phyloP scores from a whole-genome alignment of 257 asterid species.

The Solanum peruvianum region DNA sequence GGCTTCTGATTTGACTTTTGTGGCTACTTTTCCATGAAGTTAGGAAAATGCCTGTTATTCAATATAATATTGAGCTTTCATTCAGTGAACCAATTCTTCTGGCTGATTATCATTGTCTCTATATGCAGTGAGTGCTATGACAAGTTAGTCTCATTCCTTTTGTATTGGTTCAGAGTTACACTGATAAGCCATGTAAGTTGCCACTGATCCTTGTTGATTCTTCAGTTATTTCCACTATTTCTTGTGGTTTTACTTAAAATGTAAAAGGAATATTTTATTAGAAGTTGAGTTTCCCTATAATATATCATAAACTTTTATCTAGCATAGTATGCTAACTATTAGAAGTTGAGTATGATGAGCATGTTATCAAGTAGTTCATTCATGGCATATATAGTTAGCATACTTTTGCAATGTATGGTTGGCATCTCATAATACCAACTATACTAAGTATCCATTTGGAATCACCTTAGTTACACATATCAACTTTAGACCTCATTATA shows the following conservation, averaged over 20 bases:
- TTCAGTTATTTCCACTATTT: neutral
- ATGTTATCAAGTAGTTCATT: too few species aligned
- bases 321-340: neutral
- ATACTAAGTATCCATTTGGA: too few species aligned
- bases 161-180: slow-evolving; percentile 91
- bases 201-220: neutral
- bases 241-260: neutral
- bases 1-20: neutral
- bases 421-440: too few species aligned
- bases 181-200: slow-evolving; percentile 60
- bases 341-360: too few species aligned
- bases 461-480: too few species aligned
- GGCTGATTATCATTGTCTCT: neutral
- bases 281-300: neutral
- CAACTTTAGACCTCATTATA: too few species aligned
- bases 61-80: neutral
- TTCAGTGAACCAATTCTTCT: neutral
- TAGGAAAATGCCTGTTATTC: neutral
- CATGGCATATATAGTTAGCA: too few species aligned
- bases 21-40: neutral
- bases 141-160: slow-evolving; percentile 64
- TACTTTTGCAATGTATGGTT: too few species aligned
- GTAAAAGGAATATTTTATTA: neutral
- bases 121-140: slow-evolving; percentile 77
- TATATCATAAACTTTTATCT: neutral